Base-by-base conservation (phyloP, 2,329 filamentous ascomycete species). In the Claviceps spartinae region DNA sequence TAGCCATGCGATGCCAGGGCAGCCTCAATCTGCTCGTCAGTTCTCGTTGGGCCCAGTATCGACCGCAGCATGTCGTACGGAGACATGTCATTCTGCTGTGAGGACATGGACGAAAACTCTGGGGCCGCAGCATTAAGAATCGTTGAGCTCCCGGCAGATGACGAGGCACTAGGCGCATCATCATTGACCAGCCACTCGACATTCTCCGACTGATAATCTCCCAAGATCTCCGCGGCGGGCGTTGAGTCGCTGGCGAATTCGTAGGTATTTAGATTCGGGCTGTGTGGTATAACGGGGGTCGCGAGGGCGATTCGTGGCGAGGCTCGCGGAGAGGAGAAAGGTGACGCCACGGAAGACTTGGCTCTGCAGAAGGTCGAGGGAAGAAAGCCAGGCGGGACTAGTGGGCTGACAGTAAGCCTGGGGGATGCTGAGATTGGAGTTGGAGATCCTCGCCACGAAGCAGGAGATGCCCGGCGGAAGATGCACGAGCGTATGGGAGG, bases 151-250 rank as follows among this genome's bases (percentile, higher is more conserved):
- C 81, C 77, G 42, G 79, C 69, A 7, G 83, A 86, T 24, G 89
- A 95, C 24, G 88, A 83, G 53, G 89, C 79, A 59, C 85, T 90
- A 61, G 84, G 86, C 51, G 80, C 82, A 61, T 88, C 85, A 66
- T 95, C 90, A 65, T 93, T 93, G 59, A 96, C 88, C 46, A 97
- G 77, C 93, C 91, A 97, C 68, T 97, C 91, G 50, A 98, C 89
- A 60, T 93, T 95, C 66, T 97, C 91, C 56, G 85, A 87, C 59
- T 91, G 90, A 63, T 89, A 85, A 61, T 97, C 89, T 52, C 89
- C 89, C 64, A 94, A 91, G 54, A 87, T 86, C 62, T 97, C 90
- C 45, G 84, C 83, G 18, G 86, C 82, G 6, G 88, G 85, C 48
- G 82, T 87, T 20, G 83, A 78, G 62, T 95, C 89, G 63, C 82